Evolutionary conservation across 129 eudicot genomes (phyloP).

Genomic region (Arctium minus): DNA sequence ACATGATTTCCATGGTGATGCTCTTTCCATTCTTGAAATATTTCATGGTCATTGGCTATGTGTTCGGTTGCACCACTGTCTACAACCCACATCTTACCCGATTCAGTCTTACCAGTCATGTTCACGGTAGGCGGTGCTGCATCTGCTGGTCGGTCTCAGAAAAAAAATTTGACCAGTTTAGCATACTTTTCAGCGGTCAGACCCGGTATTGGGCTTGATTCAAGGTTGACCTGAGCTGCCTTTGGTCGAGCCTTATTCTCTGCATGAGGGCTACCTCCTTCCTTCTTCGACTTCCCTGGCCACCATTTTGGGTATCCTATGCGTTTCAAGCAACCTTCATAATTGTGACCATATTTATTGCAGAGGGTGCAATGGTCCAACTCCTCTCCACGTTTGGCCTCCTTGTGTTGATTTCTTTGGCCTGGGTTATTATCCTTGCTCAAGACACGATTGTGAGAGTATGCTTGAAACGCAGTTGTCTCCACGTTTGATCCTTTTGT

Average conservation of each 20-base stretch:
- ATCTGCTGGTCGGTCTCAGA: too few relatives aligned
- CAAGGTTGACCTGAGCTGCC: not conserved
- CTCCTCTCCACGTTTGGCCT: not conserved
- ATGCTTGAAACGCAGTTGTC: not conserved
- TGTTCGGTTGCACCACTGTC: not conserved
- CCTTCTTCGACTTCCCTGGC: not conserved
- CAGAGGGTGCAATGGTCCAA: too few relatives aligned
- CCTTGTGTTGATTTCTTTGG: not conserved
- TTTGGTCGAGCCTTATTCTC: not conserved
- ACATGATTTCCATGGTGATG: not conserved
- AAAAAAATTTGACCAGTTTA: too few relatives aligned
- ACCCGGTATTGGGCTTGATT: not conserved
- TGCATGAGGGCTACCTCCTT: too few relatives aligned
- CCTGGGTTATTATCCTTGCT: not conserved
- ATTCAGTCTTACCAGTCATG: too few relatives aligned
- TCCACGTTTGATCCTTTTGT: not conserved
- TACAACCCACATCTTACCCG: too few relatives aligned
- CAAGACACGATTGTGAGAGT: not conserved
- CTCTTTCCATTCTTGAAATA: not conserved
- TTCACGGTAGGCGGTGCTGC: too few relatives aligned
- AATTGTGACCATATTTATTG: not conserved
- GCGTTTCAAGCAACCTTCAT: not conserved
- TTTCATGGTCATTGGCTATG: too few relatives aligned
- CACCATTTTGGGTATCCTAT: not conserved
- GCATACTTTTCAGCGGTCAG: too few relatives aligned